These are phyloP conservation scores for Ophiorrhiza pumila DNA, from an alignment of 257 asterid species.

Conservation along the genomic window DNA sequence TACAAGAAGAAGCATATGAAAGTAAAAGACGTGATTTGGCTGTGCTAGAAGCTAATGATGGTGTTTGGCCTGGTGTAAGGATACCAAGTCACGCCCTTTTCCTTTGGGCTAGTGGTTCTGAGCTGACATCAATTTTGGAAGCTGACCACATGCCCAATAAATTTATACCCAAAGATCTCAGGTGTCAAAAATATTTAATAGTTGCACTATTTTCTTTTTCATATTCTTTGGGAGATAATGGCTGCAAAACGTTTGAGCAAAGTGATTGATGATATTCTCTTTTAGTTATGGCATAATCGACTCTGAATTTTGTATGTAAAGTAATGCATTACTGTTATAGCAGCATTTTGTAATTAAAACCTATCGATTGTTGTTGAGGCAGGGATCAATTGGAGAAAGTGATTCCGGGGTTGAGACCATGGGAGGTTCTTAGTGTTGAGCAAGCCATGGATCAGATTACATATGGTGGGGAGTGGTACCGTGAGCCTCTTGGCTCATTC, in stretches of 20 bases:
- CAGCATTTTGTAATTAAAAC: neutral
- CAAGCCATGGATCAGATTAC: constrained; percentile 97
- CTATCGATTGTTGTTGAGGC: constrained; percentile 19
- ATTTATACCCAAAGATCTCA: constrained; percentile 75
- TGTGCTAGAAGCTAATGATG: constrained; percentile 80
- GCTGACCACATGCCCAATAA: constrained; percentile 98
- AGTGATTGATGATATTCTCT: neutral
- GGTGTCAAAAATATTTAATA: constrained; percentile 38
- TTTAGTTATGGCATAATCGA: neutral
- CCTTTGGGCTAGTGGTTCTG: constrained; percentile 98
- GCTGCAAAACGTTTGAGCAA: neutral
- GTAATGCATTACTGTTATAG: neutral
- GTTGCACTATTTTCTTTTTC: neutral
- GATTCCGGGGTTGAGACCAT: constrained; percentile 93
- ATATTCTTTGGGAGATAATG: neutral
- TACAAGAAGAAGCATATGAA: constrained; percentile 87
- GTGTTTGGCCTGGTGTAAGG: constrained; percentile 90
- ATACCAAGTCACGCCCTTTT: constrained; percentile 91
- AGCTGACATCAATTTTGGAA: constrained; percentile 77
- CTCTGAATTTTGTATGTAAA: neutral
- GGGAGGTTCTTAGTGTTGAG: constrained; percentile 95
- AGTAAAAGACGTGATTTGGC: constrained; percentile 87
- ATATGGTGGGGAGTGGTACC: constrained; percentile 77
- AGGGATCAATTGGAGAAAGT: constrained; percentile 57
- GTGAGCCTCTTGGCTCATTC: constrained; percentile 81